Evolutionary conservation across 345 rosid species (phyloP).

Genomic region (Anacardium occidentale): DNA sequence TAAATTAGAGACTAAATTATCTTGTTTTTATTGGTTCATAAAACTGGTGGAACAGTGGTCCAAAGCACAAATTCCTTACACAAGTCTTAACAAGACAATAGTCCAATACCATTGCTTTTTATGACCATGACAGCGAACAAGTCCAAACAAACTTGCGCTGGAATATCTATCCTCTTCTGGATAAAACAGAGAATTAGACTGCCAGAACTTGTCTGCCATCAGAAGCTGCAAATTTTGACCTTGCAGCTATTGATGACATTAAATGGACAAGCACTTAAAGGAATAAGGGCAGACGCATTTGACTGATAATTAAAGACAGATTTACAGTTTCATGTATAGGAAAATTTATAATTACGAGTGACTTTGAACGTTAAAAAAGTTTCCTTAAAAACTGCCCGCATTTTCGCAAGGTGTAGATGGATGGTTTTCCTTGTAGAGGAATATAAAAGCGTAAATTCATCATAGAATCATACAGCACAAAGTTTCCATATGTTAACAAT

Average conservation of each 20-base stretch:
- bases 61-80: not conserved
- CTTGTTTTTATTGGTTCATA: not conserved
- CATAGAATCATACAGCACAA: no score
- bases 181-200: not conserved
- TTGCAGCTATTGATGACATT: not conserved
- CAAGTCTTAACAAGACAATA: not conserved
- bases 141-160: not conserved
- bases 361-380: not conserved
- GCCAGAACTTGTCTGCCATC: not conserved
- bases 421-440: not conserved
- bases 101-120: not conserved
- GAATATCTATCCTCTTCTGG: not conserved
- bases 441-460: not conserved
- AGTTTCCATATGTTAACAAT: not conserved
- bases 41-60: not conserved
- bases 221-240: not conserved
- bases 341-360: not conserved
- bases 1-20: not conserved
- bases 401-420: not conserved
- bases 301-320: not conserved
- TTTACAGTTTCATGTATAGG: not conserved
- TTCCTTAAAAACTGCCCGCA: no score
- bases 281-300: not conserved
- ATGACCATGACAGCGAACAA: not conserved
- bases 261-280: not conserved